Evolutionary conservation across 306 rosid species (phyloP), one percentile per base, ranked within the genome.

Genomic region (Abrus pulchellus): DNA sequence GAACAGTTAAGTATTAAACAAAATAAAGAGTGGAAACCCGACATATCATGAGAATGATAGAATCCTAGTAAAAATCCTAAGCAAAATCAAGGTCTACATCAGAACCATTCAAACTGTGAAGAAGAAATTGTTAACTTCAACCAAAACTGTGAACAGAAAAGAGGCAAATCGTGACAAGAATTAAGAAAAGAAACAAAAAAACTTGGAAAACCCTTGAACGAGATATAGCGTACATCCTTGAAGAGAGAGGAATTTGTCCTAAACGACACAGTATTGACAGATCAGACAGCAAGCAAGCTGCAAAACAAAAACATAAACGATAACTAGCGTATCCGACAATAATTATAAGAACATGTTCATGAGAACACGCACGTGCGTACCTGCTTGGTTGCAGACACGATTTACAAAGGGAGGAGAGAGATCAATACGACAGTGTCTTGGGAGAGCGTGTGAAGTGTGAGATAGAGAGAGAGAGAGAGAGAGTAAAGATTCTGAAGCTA

Each of bases 401-500:
- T 83, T 85, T 33, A 41, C 68, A 79, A 59, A 66, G 71, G 49
- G 57, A 74, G 70, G 75, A 44, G 70, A 69, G 82, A 63, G 88
- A 80, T 88, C 80, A 65, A 53, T 10, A 53, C 32, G 43, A 44
- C 64, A 38, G 76, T 59, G 81, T 64, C 44, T 72, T 63, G 9
- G 61, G 55, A 61, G 27, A 13, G 61, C 34, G 65, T 6, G 34
- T 53, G 81, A 76, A 75, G 77, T 65, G 70, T 10, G 48, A 1
- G 48, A 5, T 32, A 1, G 60, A 0, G 59, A 6, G 60, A 27
- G 77, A 45, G 73, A 86, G 74, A 44, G 72, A 44, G 70, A 55
- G 78, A 71, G 83, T 77, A 75, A 40, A 90, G 88, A 85, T 83
- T 87, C 88, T 33, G 73, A 67, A 69, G 80, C 55, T 1, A 2